Percentiles rank a stretch among this genome's conserved stretches.
Evolutionary conservation across 2,329 filamentous ascomycete genomes (phyloP).

Genomic region (Helotiales sp.): DNA sequence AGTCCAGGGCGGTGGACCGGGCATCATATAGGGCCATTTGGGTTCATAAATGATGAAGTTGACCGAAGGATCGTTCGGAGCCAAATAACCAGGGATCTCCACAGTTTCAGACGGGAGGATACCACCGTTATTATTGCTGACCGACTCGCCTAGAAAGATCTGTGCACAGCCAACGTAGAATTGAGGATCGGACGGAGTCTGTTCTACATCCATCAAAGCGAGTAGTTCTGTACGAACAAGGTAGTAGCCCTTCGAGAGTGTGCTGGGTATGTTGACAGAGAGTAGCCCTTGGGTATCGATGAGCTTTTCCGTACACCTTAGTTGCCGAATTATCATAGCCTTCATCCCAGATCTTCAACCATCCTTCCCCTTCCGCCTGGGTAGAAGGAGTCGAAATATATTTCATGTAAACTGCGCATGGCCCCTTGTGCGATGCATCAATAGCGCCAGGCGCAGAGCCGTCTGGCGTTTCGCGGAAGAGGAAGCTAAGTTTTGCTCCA

Average conservation of each 20-base stretch:
- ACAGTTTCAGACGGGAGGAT: conserved; percentile 53
- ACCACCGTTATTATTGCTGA: conserved; percentile 27
- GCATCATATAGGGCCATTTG: conserved; percentile 55
- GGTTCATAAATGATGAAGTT: conserved; percentile 64
- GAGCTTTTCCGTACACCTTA: conserved; percentile 70
- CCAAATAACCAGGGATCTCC: conserved; percentile 66
- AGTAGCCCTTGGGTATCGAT: conserved; percentile 64
- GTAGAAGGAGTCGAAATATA: conserved; percentile 56
- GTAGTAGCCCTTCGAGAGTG: conserved; percentile 66
- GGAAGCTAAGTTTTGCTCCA: conserved; percentile 44
- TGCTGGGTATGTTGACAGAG: conserved; percentile 59
- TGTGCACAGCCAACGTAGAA: conserved; percentile 75
- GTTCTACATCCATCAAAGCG: conserved; percentile 63
- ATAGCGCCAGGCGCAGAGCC: conserved; percentile 54
- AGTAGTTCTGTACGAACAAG: conserved; percentile 71
- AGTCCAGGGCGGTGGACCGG: conserved; percentile 49
- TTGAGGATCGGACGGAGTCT: conserved; percentile 59
- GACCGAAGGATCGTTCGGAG: conserved; percentile 53
- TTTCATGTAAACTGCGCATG: conserved; percentile 75
- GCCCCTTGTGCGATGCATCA: conserved; percentile 63
- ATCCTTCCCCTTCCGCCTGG: conserved; percentile 60
- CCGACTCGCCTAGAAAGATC: conserved; percentile 58
- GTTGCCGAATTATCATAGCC: conserved; percentile 57
- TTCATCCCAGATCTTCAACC: conserved; percentile 77
- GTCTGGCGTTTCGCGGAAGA: conserved; percentile 64